phyloP scores from a whole-genome alignment of 2,329 filamentous ascomycete genomes.

The Xylaria sp. region DNA sequence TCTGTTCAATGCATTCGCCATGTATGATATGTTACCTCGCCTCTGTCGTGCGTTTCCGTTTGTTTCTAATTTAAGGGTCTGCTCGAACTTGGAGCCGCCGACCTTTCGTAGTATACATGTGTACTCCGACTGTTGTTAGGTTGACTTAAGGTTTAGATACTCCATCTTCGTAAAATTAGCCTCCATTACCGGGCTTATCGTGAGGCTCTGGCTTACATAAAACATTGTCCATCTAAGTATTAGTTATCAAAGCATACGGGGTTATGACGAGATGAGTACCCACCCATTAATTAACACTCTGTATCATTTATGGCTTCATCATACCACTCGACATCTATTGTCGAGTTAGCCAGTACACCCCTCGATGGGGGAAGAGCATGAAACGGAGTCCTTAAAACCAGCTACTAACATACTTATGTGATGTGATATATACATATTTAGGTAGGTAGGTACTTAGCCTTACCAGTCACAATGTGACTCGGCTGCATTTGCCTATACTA shows the following conservation, averaged over 20 bases:
- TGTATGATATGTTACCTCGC: neutral
- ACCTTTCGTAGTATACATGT: neutral
- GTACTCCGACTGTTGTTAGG: neutral
- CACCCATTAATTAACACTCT: neutral
- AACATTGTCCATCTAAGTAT: neutral
- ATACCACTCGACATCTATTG: neutral
- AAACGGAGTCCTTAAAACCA: conserved; percentile 14
- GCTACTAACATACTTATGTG: neutral
- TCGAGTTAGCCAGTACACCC: neutral
- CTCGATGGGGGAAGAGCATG: neutral
- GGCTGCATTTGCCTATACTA: neutral
- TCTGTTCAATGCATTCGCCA: conserved; percentile 1
- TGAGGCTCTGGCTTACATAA: conserved; percentile 17
- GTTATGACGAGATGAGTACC: neutral
- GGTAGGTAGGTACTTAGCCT: neutral
- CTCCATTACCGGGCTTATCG: neutral
- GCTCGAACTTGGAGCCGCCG: neutral
- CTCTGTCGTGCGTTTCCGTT: neutral
- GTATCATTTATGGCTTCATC: neutral
- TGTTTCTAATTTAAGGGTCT: neutral
- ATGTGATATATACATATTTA: neutral
- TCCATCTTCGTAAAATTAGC: neutral
- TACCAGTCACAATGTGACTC: neutral
- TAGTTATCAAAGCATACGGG: neutral
- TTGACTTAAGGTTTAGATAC: neutral